Evolutionary conservation across 2,329 filamentous ascomycete genomes (phyloP), one percentile per base, ranked within the genome.

Genomic region (Beauveria caledonica): DNA sequence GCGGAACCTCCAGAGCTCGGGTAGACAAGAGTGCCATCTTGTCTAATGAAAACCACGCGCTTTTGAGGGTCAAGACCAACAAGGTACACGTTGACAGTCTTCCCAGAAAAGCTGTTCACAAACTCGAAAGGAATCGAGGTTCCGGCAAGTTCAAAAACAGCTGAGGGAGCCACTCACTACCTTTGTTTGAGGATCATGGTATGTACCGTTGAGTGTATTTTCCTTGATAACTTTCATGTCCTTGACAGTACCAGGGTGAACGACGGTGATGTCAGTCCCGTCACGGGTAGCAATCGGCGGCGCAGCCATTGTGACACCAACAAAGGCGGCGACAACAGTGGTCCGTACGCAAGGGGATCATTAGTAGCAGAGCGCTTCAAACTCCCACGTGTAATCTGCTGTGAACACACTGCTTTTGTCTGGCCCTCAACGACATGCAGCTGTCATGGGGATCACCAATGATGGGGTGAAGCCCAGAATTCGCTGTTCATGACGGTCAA

Each of bases 61-160:
- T 70, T 69, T 17, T 71, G 64, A 3, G 67, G 65, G 65, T 80
- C 77, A 2, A 77, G 65, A 3, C 78, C 79, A 17, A 74, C 74
- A 40, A 81, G 69, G 63, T 81, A 81, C 0, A 75, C 76, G 54
- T 75, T 77, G 62, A 80, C 66, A 0, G 66, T 63, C 3, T 62
- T 63, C n/a, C n/a, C n/a, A n/a, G n/a, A n/a, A n/a, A n/a, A n/a
- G n/a, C n/a, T n/a, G n/a, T n/a, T n/a, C n/a, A n/a, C n/a, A n/a
- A n/a, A n/a, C n/a, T n/a, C n/a, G n/a, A n/a, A n/a, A n/a, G n/a
- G n/a, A n/a, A n/a, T n/a, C n/a, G n/a, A n/a, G n/a, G n/a, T n/a
- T n/a, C n/a, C n/a, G n/a, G n/a, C n/a, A n/a, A n/a, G n/a, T n/a
- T n/a, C n/a, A 5, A 62, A 49, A 15, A 65, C 39, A 15, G 60